Conservation (phyloP, 495 filamentous ascomycete genomes). For the Penicillium canariense region DNA sequence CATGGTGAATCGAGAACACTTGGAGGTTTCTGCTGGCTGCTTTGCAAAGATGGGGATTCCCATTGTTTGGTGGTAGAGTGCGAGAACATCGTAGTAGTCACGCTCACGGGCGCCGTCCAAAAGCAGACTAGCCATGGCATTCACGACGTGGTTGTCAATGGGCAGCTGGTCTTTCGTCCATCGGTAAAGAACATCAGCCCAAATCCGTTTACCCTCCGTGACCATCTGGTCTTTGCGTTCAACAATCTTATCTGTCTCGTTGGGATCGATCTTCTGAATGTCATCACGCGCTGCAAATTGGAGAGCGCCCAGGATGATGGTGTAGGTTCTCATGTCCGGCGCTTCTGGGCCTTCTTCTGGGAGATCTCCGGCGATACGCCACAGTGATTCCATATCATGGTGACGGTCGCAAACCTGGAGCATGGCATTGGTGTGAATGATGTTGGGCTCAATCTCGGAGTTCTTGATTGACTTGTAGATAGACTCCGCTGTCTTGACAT, state of each 20-base stretch:
- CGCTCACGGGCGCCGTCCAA: conserved; percentile 54
- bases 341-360: conserved; percentile 57
- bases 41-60: conserved; percentile 52
- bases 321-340: conserved; percentile 71
- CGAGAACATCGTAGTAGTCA: conserved; percentile 67
- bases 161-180: conserved; percentile 67
- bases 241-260: conserved; percentile 36
- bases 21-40: conserved; percentile 14
- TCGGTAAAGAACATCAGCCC: conserved; percentile 71
- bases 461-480: conserved; percentile 72
- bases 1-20: conserved; percentile 6
- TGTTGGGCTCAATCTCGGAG: conserved; percentile 59
- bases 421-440: conserved; percentile 83
- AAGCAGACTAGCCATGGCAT: conserved; percentile 72
- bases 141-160: conserved; percentile 71
- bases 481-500: conserved; percentile 58
- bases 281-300: conserved; percentile 33
- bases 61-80: conserved; percentile 75
- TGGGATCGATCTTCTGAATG: conserved; percentile 23
- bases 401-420: conserved; percentile 73
- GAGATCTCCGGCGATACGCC: conserved; percentile 63
- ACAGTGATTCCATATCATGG: conserved; percentile 69
- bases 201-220: conserved; percentile 64
- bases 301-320: conserved; percentile 75
- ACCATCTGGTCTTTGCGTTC: conserved; percentile 37